Evolutionary conservation across 2,329 filamentous ascomycete genomes (phyloP).

Genomic region (Colletotrichum cereale): DNA sequence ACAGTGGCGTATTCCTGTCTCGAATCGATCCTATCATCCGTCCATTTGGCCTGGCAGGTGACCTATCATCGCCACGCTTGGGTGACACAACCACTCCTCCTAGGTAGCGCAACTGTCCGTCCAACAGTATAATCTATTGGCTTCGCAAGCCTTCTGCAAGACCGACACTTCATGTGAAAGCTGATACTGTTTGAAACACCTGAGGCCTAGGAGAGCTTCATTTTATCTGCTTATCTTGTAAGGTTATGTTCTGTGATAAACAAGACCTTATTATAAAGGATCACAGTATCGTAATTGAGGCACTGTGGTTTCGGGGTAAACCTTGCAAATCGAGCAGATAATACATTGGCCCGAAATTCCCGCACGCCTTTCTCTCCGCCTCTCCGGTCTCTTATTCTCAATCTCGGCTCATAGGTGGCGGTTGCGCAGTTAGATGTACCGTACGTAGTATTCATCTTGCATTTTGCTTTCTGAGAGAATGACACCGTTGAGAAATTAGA

Average conservation of each 20-base stretch:
- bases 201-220: background rate
- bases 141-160: background rate
- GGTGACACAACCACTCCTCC: slow-evolving; percentile 7
- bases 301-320: background rate
- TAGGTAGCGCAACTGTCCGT: background rate
- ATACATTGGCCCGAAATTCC: too few relatives aligned
- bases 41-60: slow-evolving; percentile 11
- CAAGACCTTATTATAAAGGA: too few relatives aligned
- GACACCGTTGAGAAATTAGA: too few relatives aligned
- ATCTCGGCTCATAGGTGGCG: too few relatives aligned
- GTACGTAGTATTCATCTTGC: too few relatives aligned
- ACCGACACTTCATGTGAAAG: background rate
- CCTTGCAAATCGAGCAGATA: too few relatives aligned
- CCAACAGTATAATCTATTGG: background rate
- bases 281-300: background rate
- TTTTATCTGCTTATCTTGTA: background rate
- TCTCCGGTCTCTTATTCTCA: too few relatives aligned
- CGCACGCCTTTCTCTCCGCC: too few relatives aligned
- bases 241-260: too few relatives aligned
- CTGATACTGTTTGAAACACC: background rate
- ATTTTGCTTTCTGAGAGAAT: too few relatives aligned
- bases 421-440: too few relatives aligned
- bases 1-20: slow-evolving; percentile 10
- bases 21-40: slow-evolving; percentile 1
- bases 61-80: background rate